A percentile compares a stretch with the other conserved stretches of the same genome.
phyloP scores from a whole-genome alignment of 2,329 filamentous ascomycete genomes.

The Sarocladium brachiariae region DNA sequence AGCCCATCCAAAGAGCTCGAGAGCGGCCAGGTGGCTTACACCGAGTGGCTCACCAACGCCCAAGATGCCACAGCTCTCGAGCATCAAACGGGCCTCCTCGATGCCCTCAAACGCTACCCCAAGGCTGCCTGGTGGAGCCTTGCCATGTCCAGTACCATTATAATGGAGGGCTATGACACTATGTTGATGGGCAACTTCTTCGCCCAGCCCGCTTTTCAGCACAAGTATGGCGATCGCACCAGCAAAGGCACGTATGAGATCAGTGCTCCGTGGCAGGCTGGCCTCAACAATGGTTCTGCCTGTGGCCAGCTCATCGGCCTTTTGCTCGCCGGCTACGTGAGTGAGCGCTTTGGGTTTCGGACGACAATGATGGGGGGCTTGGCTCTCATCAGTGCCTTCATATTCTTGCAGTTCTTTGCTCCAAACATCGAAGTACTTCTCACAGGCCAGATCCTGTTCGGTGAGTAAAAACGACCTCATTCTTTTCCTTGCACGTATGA shows the following conservation, averaged over 20 bases:
- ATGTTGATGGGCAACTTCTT: constrained; percentile 7
- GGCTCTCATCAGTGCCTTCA: constrained; percentile 23
- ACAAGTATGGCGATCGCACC: constrained; percentile 19
- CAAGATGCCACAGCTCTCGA: constrained; percentile 3
- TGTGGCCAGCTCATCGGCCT: constrained; percentile 35
- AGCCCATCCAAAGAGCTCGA: neutral
- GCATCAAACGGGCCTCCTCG: neutral
- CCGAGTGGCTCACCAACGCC: neutral
- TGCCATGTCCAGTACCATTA: constrained; percentile 8
- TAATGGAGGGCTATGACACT: constrained; percentile 12
- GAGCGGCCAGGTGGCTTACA: neutral
- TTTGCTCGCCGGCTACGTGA: constrained; percentile 31
- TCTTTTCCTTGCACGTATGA: no score
- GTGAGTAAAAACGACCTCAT: no score
- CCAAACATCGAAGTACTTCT: constrained; percentile 17
- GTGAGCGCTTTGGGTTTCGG: constrained; percentile 28
- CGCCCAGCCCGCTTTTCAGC: constrained; percentile 20
- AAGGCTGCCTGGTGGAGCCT: constrained; percentile 5
- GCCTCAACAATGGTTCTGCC: constrained; percentile 29
- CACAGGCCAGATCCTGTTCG: constrained; percentile 25
- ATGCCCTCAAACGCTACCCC: neutral
- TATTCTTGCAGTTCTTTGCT: constrained; percentile 30
- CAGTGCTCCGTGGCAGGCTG: constrained; percentile 35
- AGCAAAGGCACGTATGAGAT: constrained; percentile 26
- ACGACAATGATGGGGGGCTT: constrained; percentile 29